These are phyloP conservation scores for Fusarium guadeloupense DNA, from an alignment of 2,329 filamentous ascomycete species.

Conservation along the genomic window DNA sequence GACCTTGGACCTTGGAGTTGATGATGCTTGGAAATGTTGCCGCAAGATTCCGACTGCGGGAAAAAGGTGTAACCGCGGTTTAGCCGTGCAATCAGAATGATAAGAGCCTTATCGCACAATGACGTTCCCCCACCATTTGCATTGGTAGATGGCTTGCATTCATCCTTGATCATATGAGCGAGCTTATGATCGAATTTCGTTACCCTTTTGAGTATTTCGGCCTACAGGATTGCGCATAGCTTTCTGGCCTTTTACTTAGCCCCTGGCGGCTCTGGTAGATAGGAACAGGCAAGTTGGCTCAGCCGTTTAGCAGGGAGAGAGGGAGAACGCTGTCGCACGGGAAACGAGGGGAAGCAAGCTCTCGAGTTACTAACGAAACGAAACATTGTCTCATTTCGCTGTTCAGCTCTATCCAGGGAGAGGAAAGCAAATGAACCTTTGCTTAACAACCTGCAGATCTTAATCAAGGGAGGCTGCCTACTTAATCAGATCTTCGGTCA, in stretches of 20 bases:
- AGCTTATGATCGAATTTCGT: not conserved
- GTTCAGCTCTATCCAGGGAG: no score
- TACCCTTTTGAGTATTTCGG: not conserved
- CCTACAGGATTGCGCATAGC: constrained; percentile 2
- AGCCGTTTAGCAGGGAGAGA: not conserved
- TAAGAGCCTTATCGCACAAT: constrained; percentile 33
- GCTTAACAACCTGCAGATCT: not conserved
- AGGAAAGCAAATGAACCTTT: constrained; percentile 11
- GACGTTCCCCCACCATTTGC: constrained; percentile 25
- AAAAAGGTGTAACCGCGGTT: constrained; percentile 34
- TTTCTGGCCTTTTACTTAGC: constrained; percentile 8
- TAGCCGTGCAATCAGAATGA: constrained; percentile 30
- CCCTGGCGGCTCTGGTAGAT: constrained; percentile 10
- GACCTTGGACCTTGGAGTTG: constrained; percentile 1
- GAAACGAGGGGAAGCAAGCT: constrained; percentile 29
- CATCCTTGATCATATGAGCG: constrained; percentile 19
- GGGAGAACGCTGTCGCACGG: constrained; percentile 34
- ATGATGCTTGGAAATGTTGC: constrained; percentile 30
- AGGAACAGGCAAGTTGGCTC: constrained; percentile 13
- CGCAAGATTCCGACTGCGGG: constrained; percentile 26
- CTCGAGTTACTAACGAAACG: constrained; percentile 1
- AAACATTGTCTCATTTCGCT: constrained; percentile 6
- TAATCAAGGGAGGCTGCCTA: not conserved
- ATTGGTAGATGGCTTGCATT: constrained; percentile 13
- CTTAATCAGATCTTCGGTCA: not conserved